Percentiles rank a stretch among this genome's conserved stretches.
Evolutionary conservation across 768 basidiomycete species (phyloP).

Genomic region (Lyophyllum atratum): DNA sequence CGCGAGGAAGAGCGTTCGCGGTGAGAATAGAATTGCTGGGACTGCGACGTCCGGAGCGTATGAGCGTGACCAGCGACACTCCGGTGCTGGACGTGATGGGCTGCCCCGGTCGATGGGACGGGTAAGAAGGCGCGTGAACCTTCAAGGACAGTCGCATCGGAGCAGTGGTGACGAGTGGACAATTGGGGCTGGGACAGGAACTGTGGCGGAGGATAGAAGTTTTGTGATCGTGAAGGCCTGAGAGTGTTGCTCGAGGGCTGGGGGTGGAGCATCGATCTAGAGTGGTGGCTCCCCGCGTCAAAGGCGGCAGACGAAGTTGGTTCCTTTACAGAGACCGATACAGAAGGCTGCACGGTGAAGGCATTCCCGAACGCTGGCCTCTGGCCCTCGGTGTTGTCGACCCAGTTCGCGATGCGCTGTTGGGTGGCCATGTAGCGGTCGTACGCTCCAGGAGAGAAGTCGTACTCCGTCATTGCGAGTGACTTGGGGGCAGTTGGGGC

Average conservation of each 20-base stretch:
- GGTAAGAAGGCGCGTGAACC: no score
- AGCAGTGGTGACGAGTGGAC: neutral
- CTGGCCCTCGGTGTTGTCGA: conserved; percentile 31
- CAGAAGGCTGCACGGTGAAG: conserved; percentile 2
- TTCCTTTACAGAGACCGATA: neutral
- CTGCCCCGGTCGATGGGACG: no score
- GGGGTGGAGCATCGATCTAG: neutral
- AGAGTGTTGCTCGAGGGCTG: neutral
- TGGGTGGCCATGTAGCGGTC: conserved; percentile 43
- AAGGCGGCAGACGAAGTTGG: neutral
- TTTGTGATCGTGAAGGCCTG: conserved; percentile 5
- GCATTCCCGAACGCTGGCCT: conserved; percentile 16
- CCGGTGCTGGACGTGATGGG: no score
- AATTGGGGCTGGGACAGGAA: neutral
- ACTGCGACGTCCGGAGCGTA: no score
- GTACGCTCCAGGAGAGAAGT: conserved; percentile 50
- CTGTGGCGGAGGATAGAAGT: neutral
- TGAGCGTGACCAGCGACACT: no score
- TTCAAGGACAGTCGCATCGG: no score
- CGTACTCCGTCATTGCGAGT: conserved; percentile 46
- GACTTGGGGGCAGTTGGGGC: neutral
- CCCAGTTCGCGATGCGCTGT: conserved; percentile 43
- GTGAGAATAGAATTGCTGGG: no score
- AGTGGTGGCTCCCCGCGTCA: neutral
- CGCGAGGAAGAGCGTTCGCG: neutral